A percentile compares a stretch with the other conserved stretches of the same genome.
Evolutionary conservation across 2,329 filamentous ascomycete genomes (phyloP).

Genomic region (Chaetomium strumarium): DNA sequence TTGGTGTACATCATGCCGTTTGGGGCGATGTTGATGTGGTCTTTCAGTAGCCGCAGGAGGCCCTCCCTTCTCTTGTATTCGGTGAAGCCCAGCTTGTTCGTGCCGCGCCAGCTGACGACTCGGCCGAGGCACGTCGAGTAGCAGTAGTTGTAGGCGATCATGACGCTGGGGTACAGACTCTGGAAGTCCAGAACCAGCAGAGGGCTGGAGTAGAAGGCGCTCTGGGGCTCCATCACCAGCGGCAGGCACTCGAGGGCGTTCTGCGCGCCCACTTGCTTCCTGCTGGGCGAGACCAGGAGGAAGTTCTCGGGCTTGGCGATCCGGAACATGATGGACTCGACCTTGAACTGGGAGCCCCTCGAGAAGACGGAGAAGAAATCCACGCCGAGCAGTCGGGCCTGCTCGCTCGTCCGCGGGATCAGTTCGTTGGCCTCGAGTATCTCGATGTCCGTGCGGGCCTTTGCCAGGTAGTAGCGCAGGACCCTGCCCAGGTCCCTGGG

Average conservation of each 20-base stretch:
- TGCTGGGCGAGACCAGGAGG: slow-evolving; percentile 79
- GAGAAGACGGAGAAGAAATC: slow-evolving; percentile 97
- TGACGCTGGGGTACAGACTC: slow-evolving; percentile 90
- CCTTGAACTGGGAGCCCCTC: slow-evolving; percentile 94
- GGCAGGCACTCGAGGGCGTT: slow-evolving; percentile 93
- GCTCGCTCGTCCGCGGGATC: slow-evolving; percentile 83
- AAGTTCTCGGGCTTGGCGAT: slow-evolving; percentile 98
- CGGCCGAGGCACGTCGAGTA: slow-evolving; percentile 94
- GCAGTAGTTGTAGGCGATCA: slow-evolving; percentile 99
- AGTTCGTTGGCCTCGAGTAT: slow-evolving; percentile 88
- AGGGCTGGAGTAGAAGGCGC: slow-evolving; percentile 86
- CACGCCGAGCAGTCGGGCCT: slow-evolving; percentile 84
- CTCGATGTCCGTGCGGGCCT: slow-evolving; percentile 78
- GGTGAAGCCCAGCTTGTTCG: slow-evolving; percentile 89
- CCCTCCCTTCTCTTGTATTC: slow-evolving; percentile 75
- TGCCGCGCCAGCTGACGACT: slow-evolving; percentile 79
- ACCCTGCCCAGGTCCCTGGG: slow-evolving; percentile 66
- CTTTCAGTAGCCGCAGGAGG: slow-evolving; percentile 69
- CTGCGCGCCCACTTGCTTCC: slow-evolving; percentile 86
- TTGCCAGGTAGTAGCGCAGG: slow-evolving; percentile 68
- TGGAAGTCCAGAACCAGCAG: slow-evolving; percentile 92
- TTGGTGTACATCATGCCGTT: slow-evolving; percentile 97
- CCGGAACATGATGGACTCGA: slow-evolving; percentile 97
- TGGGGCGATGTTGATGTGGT: slow-evolving; percentile 85
- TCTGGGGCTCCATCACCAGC: slow-evolving; percentile 95